These are phyloP conservation scores for Filobasidium uniguttulatum DNA, from an alignment of 1,284 basidiomycete species.

Conservation along the genomic window DNA sequence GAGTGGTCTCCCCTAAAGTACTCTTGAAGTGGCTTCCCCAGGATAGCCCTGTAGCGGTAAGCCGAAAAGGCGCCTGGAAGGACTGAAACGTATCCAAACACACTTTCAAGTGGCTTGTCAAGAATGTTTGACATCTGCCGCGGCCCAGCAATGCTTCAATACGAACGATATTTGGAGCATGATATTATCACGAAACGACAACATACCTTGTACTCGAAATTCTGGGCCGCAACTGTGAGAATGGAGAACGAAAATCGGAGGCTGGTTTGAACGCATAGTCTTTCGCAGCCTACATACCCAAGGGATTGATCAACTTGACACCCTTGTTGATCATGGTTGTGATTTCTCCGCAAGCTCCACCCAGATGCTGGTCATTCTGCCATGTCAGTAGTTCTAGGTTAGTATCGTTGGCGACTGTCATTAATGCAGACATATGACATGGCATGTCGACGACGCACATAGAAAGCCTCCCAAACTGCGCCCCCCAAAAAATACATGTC, in stretches of 20 bases:
- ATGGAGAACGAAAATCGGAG: not conserved
- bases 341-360: constrained; percentile 79
- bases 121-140: constrained; percentile 74
- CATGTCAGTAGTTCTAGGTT: constrained; percentile 14
- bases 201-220: constrained; percentile 75
- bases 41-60: constrained; percentile 81
- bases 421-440: no score
- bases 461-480: constrained; percentile 67
- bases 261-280: no score
- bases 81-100: constrained; percentile 71
- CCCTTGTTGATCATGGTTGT: constrained; percentile 90
- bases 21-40: constrained; percentile 82
- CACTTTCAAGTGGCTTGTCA: constrained; percentile 81
- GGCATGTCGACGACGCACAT: constrained; percentile 24
- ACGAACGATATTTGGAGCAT: not conserved
- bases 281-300: constrained; percentile 37
- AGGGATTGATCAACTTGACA: constrained; percentile 78
- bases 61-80: constrained; percentile 94
- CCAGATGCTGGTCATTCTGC: constrained; percentile 46
- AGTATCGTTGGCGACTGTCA: constrained; percentile 44
- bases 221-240: constrained; percentile 62
- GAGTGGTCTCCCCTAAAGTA: constrained; percentile 99
- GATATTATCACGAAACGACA: not conserved
- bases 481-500: not conserved
- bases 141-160: not conserved